These are phyloP conservation scores for Ustilago curta DNA, from an alignment of 1,284 basidiomycete species.

Conservation along the genomic window DNA sequence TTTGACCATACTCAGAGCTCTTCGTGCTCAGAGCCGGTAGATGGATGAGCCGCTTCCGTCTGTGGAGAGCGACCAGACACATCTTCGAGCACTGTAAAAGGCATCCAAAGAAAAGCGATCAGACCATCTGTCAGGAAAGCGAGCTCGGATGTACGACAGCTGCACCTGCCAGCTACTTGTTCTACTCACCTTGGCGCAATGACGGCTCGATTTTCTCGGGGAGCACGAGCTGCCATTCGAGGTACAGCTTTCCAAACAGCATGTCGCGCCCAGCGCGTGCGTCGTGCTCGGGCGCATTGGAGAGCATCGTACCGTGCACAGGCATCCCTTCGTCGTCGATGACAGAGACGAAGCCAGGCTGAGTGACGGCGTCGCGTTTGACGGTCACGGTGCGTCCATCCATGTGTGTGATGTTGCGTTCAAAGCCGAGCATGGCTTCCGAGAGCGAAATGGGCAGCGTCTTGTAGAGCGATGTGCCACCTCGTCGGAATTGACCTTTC, in stretches of 20 bases:
- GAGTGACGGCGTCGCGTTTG: constrained; percentile 56
- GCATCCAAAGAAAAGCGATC: neutral
- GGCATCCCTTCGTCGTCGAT: constrained; percentile 66
- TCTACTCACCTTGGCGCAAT: constrained; percentile 41
- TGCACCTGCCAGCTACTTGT: neutral
- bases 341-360: constrained; percentile 59
- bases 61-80: constrained; percentile 12
- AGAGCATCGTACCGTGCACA: constrained; percentile 41
- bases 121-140: neutral
- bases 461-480: constrained; percentile 61
- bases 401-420: constrained; percentile 60
- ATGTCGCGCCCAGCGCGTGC: constrained; percentile 33
- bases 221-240: constrained; percentile 63
- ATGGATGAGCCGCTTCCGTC: neutral
- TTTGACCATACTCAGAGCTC: constrained; percentile 16
- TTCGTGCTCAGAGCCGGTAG: constrained; percentile 5
- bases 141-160: neutral
- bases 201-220: constrained; percentile 55
- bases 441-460: constrained; percentile 59
- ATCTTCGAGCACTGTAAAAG: constrained; percentile 22
- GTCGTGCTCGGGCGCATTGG: constrained; percentile 37
- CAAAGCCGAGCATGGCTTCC: constrained; percentile 66
- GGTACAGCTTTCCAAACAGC: constrained; percentile 61
- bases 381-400: constrained; percentile 61
- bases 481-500: constrained; percentile 59